Conservation (phyloP, 768 basidiomycete genomes). For the Lactarius sp. region DNA sequence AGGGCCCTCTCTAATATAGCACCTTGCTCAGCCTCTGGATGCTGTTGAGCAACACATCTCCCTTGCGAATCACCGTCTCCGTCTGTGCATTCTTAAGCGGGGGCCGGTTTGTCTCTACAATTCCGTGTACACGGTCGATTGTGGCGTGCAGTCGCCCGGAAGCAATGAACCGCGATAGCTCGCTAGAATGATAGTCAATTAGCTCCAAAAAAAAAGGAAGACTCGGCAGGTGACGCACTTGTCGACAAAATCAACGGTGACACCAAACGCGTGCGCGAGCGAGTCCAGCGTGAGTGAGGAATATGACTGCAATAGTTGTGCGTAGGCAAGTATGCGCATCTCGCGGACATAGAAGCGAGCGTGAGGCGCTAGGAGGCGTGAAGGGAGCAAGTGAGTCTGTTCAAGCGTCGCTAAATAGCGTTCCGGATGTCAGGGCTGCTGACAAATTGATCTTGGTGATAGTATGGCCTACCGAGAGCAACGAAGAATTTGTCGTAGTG, state of each 20-base stretch:
- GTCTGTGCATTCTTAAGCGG: conserved; percentile 80
- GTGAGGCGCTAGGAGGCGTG: conserved; percentile 80
- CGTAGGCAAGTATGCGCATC: conserved; percentile 92
- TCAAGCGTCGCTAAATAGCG: conserved; percentile 69
- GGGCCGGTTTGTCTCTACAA: conserved; percentile 86
- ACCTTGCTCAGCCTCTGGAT: conserved; percentile 89
- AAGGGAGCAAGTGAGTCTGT: conserved; percentile 81
- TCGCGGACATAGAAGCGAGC: conserved; percentile 89
- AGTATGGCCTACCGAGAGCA: conserved; percentile 59
- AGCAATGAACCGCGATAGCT: conserved; percentile 89
- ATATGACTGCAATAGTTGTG: conserved; percentile 89
- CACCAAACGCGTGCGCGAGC: conserved; percentile 83
- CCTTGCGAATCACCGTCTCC: conserved; percentile 89
- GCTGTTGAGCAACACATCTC: conserved; percentile 82
- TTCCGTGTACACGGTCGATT: conserved; percentile 92
- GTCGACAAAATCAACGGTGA: conserved; percentile 83
- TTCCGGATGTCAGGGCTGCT: conserved; percentile 2
- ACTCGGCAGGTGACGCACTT: conserved; percentile 45
- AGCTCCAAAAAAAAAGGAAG: conserved; percentile 9
- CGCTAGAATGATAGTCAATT: conserved; percentile 41
- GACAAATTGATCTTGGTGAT: conserved; percentile 6
- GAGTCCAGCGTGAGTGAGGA: conserved; percentile 84
- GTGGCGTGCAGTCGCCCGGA: conserved; percentile 77
- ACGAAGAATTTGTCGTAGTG: conserved; percentile 94
- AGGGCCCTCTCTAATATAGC: conserved; percentile 41